Conservation (phyloP, 805 yeast species). For the Kodamaea jinghongensis region DNA sequence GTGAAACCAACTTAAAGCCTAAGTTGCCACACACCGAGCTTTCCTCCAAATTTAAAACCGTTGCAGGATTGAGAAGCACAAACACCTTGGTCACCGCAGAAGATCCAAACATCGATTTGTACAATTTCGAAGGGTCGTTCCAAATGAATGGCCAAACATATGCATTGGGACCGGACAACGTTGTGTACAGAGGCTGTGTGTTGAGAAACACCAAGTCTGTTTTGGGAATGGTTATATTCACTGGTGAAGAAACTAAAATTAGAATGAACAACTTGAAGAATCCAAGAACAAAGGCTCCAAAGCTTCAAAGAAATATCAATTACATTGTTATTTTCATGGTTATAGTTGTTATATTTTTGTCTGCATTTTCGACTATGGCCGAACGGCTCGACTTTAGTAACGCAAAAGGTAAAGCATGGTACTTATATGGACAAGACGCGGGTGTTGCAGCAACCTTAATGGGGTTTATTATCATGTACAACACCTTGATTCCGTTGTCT, state of each 20-base stretch:
- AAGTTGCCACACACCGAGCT: conserved; percentile 66
- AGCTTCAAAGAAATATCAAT: conserved; percentile 79
- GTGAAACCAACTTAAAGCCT: conserved; percentile 89
- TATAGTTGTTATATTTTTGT: conserved; percentile 64
- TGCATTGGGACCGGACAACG: conserved; percentile 76
- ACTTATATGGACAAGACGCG: conserved; percentile 66
- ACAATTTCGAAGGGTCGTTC: conserved; percentile 84
- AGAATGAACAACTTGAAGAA: conserved; percentile 91
- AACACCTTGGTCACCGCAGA: conserved; percentile 64
- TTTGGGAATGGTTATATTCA: conserved; percentile 80
- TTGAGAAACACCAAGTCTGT: conserved; percentile 76
- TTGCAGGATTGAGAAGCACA: conserved; percentile 47
- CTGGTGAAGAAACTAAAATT: conserved; percentile 95
- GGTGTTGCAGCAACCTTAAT: conserved; percentile 86
- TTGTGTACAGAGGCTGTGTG: conserved; percentile 88
- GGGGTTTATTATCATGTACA: conserved; percentile 97
- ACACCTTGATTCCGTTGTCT: conserved; percentile 92
- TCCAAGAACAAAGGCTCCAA: conserved; percentile 91
- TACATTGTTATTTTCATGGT: conserved; percentile 87
- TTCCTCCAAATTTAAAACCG: conserved; percentile 48
- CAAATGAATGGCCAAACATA: conserved; percentile 35
- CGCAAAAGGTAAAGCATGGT: conserved; percentile 59
- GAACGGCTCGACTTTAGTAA: conserved; percentile 52
- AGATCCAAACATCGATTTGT: conserved; percentile 89
- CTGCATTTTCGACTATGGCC: conserved; percentile 82